These are phyloP conservation scores for Neltuma alba DNA, from an alignment of 306 rosid species.

Conservation along the genomic window DNA sequence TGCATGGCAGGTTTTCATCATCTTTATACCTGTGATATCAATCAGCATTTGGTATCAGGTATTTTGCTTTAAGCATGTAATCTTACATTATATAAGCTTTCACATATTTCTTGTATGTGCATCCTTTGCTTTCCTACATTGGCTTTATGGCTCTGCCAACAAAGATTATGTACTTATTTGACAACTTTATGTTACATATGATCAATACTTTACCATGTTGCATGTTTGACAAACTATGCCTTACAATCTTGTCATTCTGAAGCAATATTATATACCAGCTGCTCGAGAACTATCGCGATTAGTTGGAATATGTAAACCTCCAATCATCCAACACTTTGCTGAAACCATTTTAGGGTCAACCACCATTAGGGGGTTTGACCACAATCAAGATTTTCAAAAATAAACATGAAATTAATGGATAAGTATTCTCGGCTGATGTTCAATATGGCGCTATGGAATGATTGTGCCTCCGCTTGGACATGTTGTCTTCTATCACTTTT, in stretches of 20 bases:
- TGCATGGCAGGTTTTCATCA: conserved; percentile 77
- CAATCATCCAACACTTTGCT: conserved; percentile 71
- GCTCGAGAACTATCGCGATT: conserved; percentile 68
- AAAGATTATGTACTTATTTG: background rate
- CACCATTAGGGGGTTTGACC: conserved; percentile 69
- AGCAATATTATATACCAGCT: conserved; percentile 39
- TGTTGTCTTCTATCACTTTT: conserved; percentile 66
- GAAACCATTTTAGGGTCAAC: conserved; percentile 75
- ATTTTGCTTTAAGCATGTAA: conserved; percentile 17
- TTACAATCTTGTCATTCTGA: conserved; percentile 16
- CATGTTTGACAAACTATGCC: conserved; percentile 17
- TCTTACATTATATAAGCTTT: conserved; percentile 1
- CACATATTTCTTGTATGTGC: background rate
- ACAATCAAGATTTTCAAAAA: conserved; percentile 63
- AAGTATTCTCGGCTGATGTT: conserved; percentile 63
- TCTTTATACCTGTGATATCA: conserved; percentile 68
- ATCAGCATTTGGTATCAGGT: conserved; percentile 79
- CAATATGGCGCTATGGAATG: conserved; percentile 62
- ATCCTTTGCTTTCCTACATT: background rate
- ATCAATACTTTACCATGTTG: conserved; percentile 5
- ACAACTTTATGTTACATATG: conserved; percentile 6
- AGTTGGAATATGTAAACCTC: conserved; percentile 79
- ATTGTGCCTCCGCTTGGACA: conserved; percentile 67
- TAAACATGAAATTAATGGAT: conserved; percentile 63
- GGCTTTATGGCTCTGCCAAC: background rate